These are phyloP conservation scores for Lasiosphaeris hirsuta DNA, from an alignment of 495 filamentous ascomycete genomes.

Conservation along the genomic window DNA sequence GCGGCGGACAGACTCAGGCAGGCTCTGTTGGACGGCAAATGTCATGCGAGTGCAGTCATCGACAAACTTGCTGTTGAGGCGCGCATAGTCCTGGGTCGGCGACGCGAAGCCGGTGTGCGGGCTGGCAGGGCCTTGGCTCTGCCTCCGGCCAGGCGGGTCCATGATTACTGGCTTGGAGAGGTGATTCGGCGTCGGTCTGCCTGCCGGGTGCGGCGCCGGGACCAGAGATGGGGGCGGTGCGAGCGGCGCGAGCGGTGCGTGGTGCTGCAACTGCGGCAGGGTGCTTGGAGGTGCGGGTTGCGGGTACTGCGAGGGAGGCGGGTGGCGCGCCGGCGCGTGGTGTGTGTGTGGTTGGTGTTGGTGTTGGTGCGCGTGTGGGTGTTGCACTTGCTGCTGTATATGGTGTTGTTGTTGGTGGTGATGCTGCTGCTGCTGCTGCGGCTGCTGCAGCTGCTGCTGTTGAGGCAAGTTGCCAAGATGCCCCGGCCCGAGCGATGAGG, in stretches of 20 bases:
- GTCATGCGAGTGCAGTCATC: slow-evolving; percentile 43
- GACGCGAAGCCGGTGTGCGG: slow-evolving; percentile 36
- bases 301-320: background rate
- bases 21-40: slow-evolving; percentile 39
- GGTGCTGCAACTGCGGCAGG: slow-evolving; percentile 4
- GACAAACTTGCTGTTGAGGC: slow-evolving; percentile 35
- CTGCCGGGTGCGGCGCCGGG: background rate
- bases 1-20: slow-evolving; percentile 43
- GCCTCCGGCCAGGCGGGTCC: slow-evolving; percentile 35
- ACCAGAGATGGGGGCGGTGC: slow-evolving; percentile 1
- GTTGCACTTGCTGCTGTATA: slow-evolving; percentile 1
- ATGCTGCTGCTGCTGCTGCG: slow-evolving; percentile 12
- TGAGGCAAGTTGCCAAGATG: slow-evolving; percentile 1
- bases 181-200: background rate
- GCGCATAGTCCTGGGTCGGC: slow-evolving; percentile 34
- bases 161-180: slow-evolving; percentile 38
- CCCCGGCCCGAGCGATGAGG: background rate
- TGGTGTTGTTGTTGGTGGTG: slow-evolving; percentile 10
- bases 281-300: slow-evolving; percentile 4
- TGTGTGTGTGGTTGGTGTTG: slow-evolving; percentile 8
- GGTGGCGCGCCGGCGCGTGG: slow-evolving; percentile 9
- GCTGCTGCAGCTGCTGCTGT: slow-evolving; percentile 1
- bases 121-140: slow-evolving; percentile 13
- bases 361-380: slow-evolving; percentile 5
- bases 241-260: slow-evolving; percentile 9